Percentiles rank a stretch among this genome's conserved stretches.
phyloP scores from a whole-genome alignment of 1,284 basidiomycete genomes.

The Ustilago trichophora region DNA sequence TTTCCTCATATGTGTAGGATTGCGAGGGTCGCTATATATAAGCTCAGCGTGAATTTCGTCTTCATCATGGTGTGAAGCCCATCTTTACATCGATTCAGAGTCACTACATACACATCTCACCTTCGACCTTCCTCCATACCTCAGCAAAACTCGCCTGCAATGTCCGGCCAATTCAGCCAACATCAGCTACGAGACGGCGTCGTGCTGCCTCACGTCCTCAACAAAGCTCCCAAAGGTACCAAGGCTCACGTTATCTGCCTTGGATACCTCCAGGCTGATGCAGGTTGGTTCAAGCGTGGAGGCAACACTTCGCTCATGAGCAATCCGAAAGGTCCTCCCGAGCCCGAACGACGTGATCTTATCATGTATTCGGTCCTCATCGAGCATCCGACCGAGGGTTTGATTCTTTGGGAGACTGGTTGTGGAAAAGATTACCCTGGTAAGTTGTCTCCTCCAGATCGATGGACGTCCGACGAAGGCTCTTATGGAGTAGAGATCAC shows the following conservation, averaged over 20 bases:
- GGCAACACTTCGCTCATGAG: constrained; percentile 49
- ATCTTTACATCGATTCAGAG: too few relatives aligned
- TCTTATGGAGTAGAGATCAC: too few relatives aligned
- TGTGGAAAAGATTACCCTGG: constrained; percentile 53
- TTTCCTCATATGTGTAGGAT: too few relatives aligned
- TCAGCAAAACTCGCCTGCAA: too few relatives aligned
- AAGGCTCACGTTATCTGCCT: constrained; percentile 59
- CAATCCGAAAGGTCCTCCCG: constrained; percentile 39
- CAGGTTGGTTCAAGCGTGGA: constrained; percentile 61
- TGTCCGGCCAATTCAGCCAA: constrained; percentile 29
- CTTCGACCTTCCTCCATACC: too few relatives aligned
- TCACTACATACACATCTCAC: too few relatives aligned
- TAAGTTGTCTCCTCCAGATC: too few relatives aligned
- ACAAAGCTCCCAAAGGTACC: constrained; percentile 54
- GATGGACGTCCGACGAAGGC: too few relatives aligned
- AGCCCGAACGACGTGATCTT: constrained; percentile 47
- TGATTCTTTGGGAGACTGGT: constrained; percentile 63
- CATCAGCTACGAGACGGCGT: constrained; percentile 51
- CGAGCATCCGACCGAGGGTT: constrained; percentile 61
- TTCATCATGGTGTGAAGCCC: too few relatives aligned
- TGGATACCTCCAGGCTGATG: constrained; percentile 60
- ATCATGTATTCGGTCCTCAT: constrained; percentile 59
- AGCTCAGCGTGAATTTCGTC: too few relatives aligned
- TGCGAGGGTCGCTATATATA: too few relatives aligned
- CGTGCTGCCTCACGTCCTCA: constrained; percentile 49